Percentiles rank a stretch among this genome's conserved stretches.
Conservation (phyloP, 2,329 filamentous ascomycete species). For the Septoria linicola region DNA sequence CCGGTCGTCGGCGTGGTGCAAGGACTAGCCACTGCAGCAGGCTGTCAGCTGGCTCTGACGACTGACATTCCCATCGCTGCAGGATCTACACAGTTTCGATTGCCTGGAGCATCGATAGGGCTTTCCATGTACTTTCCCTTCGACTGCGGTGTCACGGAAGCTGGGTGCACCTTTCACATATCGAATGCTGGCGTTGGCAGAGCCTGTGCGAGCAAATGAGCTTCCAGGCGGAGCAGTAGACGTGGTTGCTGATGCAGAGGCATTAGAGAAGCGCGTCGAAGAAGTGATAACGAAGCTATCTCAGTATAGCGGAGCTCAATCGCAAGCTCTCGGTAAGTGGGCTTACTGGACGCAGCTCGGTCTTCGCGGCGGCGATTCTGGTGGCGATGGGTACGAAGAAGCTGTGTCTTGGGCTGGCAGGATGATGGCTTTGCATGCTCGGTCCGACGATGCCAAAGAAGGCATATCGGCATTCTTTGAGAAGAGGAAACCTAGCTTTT, state of each 20-base stretch:
- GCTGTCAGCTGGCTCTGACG: constrained; percentile 21
- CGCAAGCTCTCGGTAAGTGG: constrained; percentile 25
- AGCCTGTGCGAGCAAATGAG: constrained; percentile 21
- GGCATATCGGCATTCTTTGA: constrained; percentile 21
- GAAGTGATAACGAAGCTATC: constrained; percentile 16
- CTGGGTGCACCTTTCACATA: constrained; percentile 21
- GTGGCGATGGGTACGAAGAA: constrained; percentile 25
- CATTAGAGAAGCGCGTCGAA: constrained; percentile 15
- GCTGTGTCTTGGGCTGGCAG: constrained; percentile 21
- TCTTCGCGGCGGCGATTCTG: constrained; percentile 8
- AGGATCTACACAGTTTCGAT: constrained; percentile 20
- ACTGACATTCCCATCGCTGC: constrained; percentile 24
- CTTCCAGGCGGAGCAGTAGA: constrained; percentile 23
- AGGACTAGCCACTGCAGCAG: constrained; percentile 24
- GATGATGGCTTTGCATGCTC: constrained; percentile 25
- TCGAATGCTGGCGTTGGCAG: constrained; percentile 23
- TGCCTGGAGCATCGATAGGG: constrained; percentile 23
- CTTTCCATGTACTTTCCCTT: constrained; percentile 23
- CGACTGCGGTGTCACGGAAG: constrained; percentile 20
- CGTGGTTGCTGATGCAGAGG: constrained; percentile 18
- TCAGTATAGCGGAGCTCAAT: constrained; percentile 16
- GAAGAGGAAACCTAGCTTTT: constrained; percentile 14
- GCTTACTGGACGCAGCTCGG: constrained; percentile 23
- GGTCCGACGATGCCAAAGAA: constrained; percentile 20
- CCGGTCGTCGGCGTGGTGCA: constrained; percentile 21